Evolutionary conservation across 805 yeast genomes (phyloP), one percentile per base, ranked within the genome.

Genomic region (Lipomyces mesembrius): DNA sequence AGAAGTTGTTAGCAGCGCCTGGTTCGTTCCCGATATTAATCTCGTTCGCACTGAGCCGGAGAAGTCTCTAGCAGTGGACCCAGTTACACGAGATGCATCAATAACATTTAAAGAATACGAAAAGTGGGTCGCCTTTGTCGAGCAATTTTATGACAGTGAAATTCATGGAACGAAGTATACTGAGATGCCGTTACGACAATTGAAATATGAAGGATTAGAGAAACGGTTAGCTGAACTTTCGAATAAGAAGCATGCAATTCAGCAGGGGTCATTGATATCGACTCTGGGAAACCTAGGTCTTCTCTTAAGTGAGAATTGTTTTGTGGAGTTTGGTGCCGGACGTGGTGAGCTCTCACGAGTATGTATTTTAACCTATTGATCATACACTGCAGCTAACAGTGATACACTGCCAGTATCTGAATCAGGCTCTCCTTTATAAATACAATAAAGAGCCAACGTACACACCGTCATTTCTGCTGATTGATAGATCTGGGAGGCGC

Each of bases 291-390:
- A 77, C 3, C 69, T 76, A 17, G 75, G 75, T 0, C 74, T 88
- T 7, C 77, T 88, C 51, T 75, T 77, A 0, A 53, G 75, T 1
- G 43, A 63, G 53, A 65, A 68, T 37, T 60, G 64, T 12, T 85
- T 86, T 74, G 75, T 89, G 35, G 98, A 92, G 77, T 92, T 91
- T 80, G 98, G 98, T 0, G 90, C 97, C 76, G 98, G 98, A 0
- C 84, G 93, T 69, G 97, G 91, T 1, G 97, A 93, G 75, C 81
- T 92, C 29, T 84, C 92, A 0, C 78, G 96, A 65, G 64, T 61
- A 27, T 59, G 60, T 62, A 8, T 25, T 52, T 43, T n/a, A 49
- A 54, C 22, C 54, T 32, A 5, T 29, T 52, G n/a, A 22, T 63
- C 9, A 6, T 43, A 11, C 11, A 34, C 27, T 5, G 35, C 3